These are phyloP conservation scores for Hymenotorrendiella dingleyae DNA, from an alignment of 2,329 filamentous ascomycete genomes.

Conservation along the genomic window DNA sequence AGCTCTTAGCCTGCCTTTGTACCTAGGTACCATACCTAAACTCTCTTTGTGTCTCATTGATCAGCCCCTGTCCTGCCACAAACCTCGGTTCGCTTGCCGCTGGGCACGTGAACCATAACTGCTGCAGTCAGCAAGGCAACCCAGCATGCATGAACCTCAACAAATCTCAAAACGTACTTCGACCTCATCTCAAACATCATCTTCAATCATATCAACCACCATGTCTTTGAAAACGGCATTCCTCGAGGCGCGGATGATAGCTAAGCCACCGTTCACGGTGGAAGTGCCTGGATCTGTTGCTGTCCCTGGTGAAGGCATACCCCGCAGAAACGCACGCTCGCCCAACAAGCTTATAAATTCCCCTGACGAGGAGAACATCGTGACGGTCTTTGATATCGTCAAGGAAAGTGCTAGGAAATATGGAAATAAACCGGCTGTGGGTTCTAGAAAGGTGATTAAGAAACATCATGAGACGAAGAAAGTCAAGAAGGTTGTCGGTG, in stretches of 20 bases:
- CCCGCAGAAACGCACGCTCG: conserved; percentile 49
- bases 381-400: conserved; percentile 61
- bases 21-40: no score
- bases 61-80: no score
- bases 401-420: conserved; percentile 56
- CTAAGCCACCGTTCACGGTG: conserved; percentile 52
- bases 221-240: conserved; percentile 13
- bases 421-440: conserved; percentile 56
- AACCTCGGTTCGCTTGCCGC: no score
- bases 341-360: conserved; percentile 43
- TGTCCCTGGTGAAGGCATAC: conserved; percentile 59
- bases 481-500: conserved; percentile 79
- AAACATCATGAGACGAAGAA: conserved; percentile 78
- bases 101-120: conserved; percentile 1
- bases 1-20: no score
- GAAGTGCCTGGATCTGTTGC: conserved; percentile 52
- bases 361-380: conserved; percentile 43
- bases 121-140: conserved; percentile 10
- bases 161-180: no score
- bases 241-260: conserved; percentile 15
- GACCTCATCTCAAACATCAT: neutral
- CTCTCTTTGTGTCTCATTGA: no score
- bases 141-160: conserved; percentile 1
- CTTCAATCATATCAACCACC: conserved; percentile 3
- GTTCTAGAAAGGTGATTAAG: conserved; percentile 64